Evolutionary conservation across 208 protist genomes (phyloP).

Genomic region (Acanthamoeba sp.): DNA sequence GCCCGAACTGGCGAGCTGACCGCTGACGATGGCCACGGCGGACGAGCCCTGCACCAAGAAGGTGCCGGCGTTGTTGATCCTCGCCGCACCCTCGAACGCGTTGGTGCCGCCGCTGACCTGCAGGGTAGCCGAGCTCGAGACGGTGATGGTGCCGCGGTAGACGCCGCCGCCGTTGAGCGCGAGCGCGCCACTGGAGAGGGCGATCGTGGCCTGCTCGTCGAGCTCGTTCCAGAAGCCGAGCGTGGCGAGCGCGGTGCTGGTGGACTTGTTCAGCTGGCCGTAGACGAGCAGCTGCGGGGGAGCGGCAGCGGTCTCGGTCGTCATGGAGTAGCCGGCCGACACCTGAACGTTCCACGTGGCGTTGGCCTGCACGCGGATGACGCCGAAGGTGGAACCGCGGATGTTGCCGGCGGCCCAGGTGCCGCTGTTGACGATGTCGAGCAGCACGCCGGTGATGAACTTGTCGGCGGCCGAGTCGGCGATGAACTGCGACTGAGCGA

Average conservation of each 20-base stretch:
- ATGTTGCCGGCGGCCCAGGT: conserved; percentile 53
- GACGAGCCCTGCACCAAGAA: not conserved
- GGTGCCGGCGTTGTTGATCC: not conserved
- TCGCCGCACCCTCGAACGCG: not conserved
- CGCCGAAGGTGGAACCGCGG: not conserved
- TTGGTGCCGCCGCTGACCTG: conserved; percentile 24
- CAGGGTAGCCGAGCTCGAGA: not conserved
- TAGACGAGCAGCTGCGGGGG: conserved; percentile 4
- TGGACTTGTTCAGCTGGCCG: conserved; percentile 42
- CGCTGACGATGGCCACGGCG: not conserved
- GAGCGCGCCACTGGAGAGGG: conserved; percentile 5
- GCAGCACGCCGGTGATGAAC: conserved; percentile 26
- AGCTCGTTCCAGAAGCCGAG: conserved; percentile 48
- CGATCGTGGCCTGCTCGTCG: conserved; percentile 30
- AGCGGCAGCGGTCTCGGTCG: not conserved
- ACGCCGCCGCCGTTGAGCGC: conserved; percentile 7
- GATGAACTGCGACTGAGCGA: conserved; percentile 34
- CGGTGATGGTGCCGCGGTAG: not conserved
- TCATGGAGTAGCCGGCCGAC: conserved; percentile 2
- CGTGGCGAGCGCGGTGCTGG: not conserved
- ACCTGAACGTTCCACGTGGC: conserved; percentile 42
- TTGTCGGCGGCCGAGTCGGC: conserved; percentile 21
- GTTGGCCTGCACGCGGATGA: conserved; percentile 15
- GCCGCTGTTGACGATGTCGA: conserved; percentile 42
- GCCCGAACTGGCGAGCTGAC: not conserved